These are phyloP conservation scores for Termitomyces sp. DNA, from an alignment of 768 basidiomycete genomes.

Conservation along the genomic window DNA sequence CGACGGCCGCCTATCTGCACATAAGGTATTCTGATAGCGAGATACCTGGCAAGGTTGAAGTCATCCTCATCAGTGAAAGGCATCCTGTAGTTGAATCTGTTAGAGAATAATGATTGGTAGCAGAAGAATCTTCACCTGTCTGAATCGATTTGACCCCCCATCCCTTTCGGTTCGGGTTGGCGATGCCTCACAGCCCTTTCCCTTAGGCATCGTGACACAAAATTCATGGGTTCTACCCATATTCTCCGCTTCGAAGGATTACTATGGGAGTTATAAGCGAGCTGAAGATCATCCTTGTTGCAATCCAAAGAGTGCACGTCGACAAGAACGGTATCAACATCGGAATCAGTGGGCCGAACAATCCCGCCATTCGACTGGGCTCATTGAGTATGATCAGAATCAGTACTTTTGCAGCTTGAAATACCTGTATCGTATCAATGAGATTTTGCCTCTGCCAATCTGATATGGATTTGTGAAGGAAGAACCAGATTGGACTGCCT, in stretches of 20 bases:
- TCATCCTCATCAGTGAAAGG: constrained; percentile 35
- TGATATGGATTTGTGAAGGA: constrained; percentile 26
- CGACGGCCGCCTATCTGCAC: constrained; percentile 30
- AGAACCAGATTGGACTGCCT: constrained; percentile 24
- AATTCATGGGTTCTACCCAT: constrained; percentile 17
- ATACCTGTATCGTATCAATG: constrained; percentile 28
- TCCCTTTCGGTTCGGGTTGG: constrained; percentile 6
- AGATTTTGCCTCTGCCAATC: constrained; percentile 14
- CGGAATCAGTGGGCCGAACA: constrained; percentile 6
- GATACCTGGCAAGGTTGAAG: constrained; percentile 25
- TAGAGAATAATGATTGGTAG: background rate
- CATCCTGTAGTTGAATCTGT: constrained; percentile 14
- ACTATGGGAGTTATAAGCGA: constrained; percentile 14
- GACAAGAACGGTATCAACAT: constrained; percentile 20
- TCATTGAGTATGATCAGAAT: background rate
- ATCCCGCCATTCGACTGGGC: constrained; percentile 17
- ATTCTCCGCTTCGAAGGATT: constrained; percentile 2
- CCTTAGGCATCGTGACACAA: constrained; percentile 13
- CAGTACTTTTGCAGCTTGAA: background rate
- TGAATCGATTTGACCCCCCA: constrained; percentile 13
- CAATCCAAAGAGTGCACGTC: constrained; percentile 4
- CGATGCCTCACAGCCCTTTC: constrained; percentile 7
- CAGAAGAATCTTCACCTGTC: background rate
- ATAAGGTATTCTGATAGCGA: constrained; percentile 31
- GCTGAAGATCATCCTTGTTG: constrained; percentile 9